These are phyloP conservation scores for Pseudognaphalium luteoalbum DNA, from an alignment of 129 eudicot species.

Conservation along the genomic window DNA sequence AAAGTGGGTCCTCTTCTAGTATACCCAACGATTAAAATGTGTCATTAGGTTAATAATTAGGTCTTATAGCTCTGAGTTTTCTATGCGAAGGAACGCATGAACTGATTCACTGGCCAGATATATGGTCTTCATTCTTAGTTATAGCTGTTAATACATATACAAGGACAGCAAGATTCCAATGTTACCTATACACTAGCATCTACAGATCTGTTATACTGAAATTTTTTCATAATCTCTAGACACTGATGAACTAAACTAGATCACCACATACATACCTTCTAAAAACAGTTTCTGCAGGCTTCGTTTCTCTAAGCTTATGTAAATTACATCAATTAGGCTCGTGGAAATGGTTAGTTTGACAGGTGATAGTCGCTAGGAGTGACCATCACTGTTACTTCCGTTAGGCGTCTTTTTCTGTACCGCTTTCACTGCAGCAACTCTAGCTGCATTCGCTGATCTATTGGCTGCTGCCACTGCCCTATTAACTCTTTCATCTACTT, in stretches of 20 bases:
- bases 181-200: constrained; percentile 44
- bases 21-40: neutral
- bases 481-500: constrained; percentile 93
- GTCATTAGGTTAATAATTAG: neutral
- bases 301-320: neutral
- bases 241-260: neutral
- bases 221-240: constrained; percentile 6
- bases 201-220: constrained; percentile 42
- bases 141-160: constrained; percentile 38
- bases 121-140: constrained; percentile 16
- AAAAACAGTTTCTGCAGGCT: neutral
- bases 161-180: constrained; percentile 38
- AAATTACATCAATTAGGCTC: constrained; percentile 3
- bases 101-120: neutral
- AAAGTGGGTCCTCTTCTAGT: neutral
- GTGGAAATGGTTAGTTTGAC: constrained; percentile 16
- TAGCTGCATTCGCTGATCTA: constrained; percentile 91
- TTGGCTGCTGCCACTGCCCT: constrained; percentile 85
- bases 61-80: no score
- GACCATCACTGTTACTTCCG: constrained; percentile 39
- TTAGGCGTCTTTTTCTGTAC: constrained; percentile 78
- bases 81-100: neutral
- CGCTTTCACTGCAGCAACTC: constrained; percentile 92
- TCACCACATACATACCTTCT: constrained; percentile 5
- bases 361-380: constrained; percentile 38